Conservation (phyloP, 1,139 yeast species). For the Scheffersomyces cryptocercus region DNA sequence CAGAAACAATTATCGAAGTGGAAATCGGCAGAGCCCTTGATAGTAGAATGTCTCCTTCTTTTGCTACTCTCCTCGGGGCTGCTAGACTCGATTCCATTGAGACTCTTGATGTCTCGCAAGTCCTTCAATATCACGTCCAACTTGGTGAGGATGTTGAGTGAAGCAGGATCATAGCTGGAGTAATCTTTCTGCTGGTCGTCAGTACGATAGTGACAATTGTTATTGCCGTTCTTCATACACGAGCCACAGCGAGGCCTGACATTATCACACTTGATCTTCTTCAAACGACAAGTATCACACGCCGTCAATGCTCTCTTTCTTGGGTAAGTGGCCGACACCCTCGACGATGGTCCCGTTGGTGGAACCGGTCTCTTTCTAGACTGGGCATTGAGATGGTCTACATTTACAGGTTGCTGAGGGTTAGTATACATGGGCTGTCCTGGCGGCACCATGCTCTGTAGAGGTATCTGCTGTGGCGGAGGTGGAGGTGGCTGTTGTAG, state of each 20-base stretch:
- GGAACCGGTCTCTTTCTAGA: constrained; percentile 10
- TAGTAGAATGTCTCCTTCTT: background rate
- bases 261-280: constrained; percentile 55
- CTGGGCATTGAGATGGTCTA: background rate
- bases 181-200: constrained; percentile 30
- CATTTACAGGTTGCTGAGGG: background rate
- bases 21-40: background rate
- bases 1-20: constrained; percentile 28
- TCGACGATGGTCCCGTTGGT: constrained; percentile 5
- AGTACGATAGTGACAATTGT: constrained; percentile 33
- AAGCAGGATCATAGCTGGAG: constrained; percentile 26
- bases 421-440: background rate
- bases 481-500: background rate
- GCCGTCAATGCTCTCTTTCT: constrained; percentile 47
- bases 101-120: constrained; percentile 12
- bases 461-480: background rate
- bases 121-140: constrained; percentile 33
- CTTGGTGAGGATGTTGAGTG: constrained; percentile 26
- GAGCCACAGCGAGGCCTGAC: constrained; percentile 51
- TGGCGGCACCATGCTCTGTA: background rate
- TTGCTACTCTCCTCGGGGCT: constrained; percentile 3
- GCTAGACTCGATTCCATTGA: constrained; percentile 4
- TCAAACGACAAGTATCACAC: constrained; percentile 48
- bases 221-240: constrained; percentile 39
- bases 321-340: constrained; percentile 17